Percentiles rank a stretch among this genome's conserved stretches.
Conservation (phyloP, 2,329 filamentous ascomycete genomes). For the Tolypocladium endophyticum region DNA sequence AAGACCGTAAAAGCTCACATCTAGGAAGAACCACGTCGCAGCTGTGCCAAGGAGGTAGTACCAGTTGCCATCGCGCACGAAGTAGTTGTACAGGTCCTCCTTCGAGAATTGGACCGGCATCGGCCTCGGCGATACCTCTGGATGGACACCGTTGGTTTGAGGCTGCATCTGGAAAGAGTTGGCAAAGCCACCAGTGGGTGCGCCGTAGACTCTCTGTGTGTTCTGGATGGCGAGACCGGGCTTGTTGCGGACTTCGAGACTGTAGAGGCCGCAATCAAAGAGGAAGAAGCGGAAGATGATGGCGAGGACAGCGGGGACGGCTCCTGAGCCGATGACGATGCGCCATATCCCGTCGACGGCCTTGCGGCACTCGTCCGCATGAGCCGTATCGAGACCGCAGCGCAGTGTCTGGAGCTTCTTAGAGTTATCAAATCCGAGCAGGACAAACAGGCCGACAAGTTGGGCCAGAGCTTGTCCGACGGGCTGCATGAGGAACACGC, state of each 20-base stretch:
- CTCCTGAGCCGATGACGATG: slow-evolving; percentile 55
- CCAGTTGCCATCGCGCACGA: slow-evolving; percentile 30
- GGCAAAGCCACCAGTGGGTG: slow-evolving; percentile 12
- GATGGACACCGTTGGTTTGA: slow-evolving; percentile 13
- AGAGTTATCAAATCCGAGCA: slow-evolving; percentile 32
- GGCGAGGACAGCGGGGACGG: slow-evolving; percentile 51
- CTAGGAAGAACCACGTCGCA: slow-evolving; percentile 40
- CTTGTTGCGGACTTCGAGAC: slow-evolving; percentile 54
- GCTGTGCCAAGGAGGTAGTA: slow-evolving; percentile 29
- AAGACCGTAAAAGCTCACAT: slow-evolving; percentile 44
- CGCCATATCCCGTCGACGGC: slow-evolving; percentile 53
- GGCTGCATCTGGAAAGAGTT: slow-evolving; percentile 11
- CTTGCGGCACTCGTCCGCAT: slow-evolving; percentile 33
- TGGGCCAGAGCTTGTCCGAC: slow-evolving; percentile 57
- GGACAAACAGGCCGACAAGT: slow-evolving; percentile 45
- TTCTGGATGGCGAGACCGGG: slow-evolving; percentile 47
- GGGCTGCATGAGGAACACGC: slow-evolving; percentile 60
- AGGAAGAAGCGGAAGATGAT: slow-evolving; percentile 57
- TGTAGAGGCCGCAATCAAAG: slow-evolving; percentile 55
- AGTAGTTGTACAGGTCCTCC: slow-evolving; percentile 38
- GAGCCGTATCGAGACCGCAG: slow-evolving; percentile 34
- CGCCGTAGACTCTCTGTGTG: slow-evolving; percentile 47
- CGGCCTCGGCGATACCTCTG: slow-evolving; percentile 21
- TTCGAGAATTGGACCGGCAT: slow-evolving; percentile 38
- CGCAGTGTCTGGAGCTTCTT: slow-evolving; percentile 32